Evolutionary conservation across 108 stramenopile genomes (phyloP).

Genomic region (Skeletonema tropicum): DNA sequence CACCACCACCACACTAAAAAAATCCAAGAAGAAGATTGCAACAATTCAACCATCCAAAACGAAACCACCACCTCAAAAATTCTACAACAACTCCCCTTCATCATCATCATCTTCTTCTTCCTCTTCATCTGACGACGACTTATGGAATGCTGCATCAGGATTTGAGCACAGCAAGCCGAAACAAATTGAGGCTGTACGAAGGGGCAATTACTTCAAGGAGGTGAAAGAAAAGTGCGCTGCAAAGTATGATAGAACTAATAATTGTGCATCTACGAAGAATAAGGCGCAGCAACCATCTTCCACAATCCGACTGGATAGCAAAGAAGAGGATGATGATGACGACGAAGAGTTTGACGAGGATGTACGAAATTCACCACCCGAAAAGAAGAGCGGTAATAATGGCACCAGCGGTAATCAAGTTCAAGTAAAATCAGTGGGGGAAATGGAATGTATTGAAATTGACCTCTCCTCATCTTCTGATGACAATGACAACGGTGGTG

Average conservation of each 20-base stretch:
- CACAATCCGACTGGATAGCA: neutral
- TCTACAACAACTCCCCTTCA: no score
- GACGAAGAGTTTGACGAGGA: conserved; percentile 1
- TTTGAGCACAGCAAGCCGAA: conserved; percentile 4
- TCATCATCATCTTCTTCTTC: conserved; percentile 36
- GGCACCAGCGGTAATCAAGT: neutral
- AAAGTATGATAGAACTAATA: neutral
- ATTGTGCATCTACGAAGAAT: no score
- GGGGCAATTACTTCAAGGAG: conserved; percentile 33
- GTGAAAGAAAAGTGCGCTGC: conserved; percentile 2
- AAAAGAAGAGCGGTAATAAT: neutral
- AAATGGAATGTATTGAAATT: conserved; percentile 31
- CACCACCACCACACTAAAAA: neutral
- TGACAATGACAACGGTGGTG: neutral
- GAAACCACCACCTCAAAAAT: neutral
- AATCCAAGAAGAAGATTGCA: no score
- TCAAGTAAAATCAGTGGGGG: neutral
- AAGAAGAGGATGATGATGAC: neutral
- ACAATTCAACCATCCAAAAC: no score
- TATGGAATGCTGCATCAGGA: conserved; percentile 23
- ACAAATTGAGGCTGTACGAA: conserved; percentile 8
- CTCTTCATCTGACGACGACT: conserved; percentile 21
- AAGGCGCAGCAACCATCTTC: no score
- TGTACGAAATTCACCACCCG: neutral
- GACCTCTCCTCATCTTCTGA: conserved; percentile 23